Percentiles rank a stretch among this genome's conserved stretches.
phyloP scores from a whole-genome alignment of 179 eudicot species.

The Spergularia azorica region DNA sequence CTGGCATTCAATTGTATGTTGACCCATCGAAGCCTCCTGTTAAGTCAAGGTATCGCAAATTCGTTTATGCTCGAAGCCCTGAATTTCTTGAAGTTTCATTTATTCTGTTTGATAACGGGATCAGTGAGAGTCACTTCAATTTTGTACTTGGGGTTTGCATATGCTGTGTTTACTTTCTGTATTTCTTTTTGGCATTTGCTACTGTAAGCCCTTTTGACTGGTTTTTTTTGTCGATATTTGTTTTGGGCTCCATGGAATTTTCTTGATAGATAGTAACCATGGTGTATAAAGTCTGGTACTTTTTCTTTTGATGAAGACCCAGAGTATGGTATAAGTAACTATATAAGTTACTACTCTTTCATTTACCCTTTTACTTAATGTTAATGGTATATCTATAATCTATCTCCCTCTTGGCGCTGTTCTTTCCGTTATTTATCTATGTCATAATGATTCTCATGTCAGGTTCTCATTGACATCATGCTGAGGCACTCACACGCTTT shows the following conservation, averaged over 20 bases:
- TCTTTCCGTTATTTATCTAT: neutral
- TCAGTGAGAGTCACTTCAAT: neutral
- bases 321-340: neutral
- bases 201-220: constrained; percentile 2
- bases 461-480: neutral
- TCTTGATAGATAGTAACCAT: neutral
- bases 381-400: neutral
- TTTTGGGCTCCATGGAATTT: neutral
- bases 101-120: constrained; percentile 15
- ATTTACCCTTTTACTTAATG: neutral
- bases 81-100: constrained; percentile 1
- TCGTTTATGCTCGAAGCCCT: constrained; percentile 22
- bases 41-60: constrained; percentile 54
- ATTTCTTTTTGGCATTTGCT: neutral
- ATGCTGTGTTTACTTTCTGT: neutral
- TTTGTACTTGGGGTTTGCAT: neutral
- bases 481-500: neutral
- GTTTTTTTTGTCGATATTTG: neutral
- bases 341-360: no score
- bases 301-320: constrained; percentile 1
- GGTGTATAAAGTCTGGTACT: constrained; percentile 1
- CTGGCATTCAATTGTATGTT: constrained; percentile 76
- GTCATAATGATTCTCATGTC: neutral
- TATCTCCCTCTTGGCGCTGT: neutral
- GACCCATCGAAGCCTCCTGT: constrained; percentile 47